Base-by-base conservation (phyloP, 2,329 filamentous ascomycete species). In the Penicillium sp. region DNA sequence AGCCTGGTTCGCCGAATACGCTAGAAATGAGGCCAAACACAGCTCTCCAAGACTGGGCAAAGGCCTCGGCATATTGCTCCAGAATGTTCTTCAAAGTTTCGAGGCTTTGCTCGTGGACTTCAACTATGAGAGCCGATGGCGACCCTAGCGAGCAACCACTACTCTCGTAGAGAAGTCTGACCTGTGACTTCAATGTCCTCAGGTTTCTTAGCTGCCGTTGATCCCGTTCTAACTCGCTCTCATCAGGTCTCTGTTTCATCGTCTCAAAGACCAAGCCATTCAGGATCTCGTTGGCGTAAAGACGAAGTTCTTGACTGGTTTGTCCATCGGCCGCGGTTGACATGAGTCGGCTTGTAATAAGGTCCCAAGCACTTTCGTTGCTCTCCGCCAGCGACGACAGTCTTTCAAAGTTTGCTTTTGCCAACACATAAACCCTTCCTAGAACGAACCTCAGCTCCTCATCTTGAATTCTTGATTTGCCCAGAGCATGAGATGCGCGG, bases 11-110 rank as follows among this genome's bases (percentile, higher is more conserved):
- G 46, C 89, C 75, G 69, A 97, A 97, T 2, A 94, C 91, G 70
- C 88, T 93, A 66, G 89, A 88, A 65, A 98, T 90, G 64, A 97
- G 90, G 49, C 91, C 88, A 67, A 99, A 95, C 0, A 92, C 88
- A 53, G 92, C 85, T 52, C 90, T 86, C 95, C 95, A 99, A 4
- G 93, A 93, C 66, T 88, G 89, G 15, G 90, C 82, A 6, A 98
- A 84, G 0, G 87, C 88, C 72, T 99, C 93, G 8, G 94, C 95
- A 69, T 90, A 94, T 65, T 93, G 90, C 71, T 98, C 94, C 2
- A 99, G 83, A 21, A 97, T 87, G 59, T 84, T 89, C 74, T 92
- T 93, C 7, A 97, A 81, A 0, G 91, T 90, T 66, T 96, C 92
- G 1, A 97, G 84, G 26, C 91, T 84, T 57, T 91, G 87, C 65